Evolutionary conservation across 805 yeast species (phyloP).

Genomic region (Metschnikowia matae): DNA sequence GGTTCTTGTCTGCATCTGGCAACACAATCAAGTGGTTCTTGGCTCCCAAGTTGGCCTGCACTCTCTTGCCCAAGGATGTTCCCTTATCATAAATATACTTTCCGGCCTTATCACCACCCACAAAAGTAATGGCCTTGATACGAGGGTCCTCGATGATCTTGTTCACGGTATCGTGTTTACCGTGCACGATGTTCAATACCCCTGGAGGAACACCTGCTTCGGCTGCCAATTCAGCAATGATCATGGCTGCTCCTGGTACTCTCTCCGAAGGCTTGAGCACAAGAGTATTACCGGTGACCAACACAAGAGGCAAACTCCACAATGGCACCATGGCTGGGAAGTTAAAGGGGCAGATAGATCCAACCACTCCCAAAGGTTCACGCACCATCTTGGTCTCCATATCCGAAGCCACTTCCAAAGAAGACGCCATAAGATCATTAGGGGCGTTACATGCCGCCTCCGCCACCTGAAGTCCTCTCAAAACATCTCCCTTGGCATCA

Average conservation of each 20-base stretch:
- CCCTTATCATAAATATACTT: constrained; percentile 66
- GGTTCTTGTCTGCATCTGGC: constrained; percentile 67
- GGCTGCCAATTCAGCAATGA: constrained; percentile 64
- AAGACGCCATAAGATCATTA: constrained; percentile 57
- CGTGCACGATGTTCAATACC: constrained; percentile 68
- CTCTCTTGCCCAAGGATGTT: constrained; percentile 65
- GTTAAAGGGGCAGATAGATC: constrained; percentile 76
- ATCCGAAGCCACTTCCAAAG: constrained; percentile 63
- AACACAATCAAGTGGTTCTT: constrained; percentile 71
- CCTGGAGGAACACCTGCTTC: constrained; percentile 78
- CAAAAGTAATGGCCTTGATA: constrained; percentile 73
- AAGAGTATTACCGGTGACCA: constrained; percentile 71
- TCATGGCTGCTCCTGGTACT: constrained; percentile 78
- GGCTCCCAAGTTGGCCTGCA: constrained; percentile 75
- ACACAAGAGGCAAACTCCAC: constrained; percentile 60
- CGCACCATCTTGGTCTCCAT: constrained; percentile 78
- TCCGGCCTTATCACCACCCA: constrained; percentile 78
- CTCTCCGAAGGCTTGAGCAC: constrained; percentile 58
- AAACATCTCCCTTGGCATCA: constrained; percentile 71
- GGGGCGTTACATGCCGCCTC: constrained; percentile 69
- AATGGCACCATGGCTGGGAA: constrained; percentile 80
- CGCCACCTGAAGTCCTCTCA: constrained; percentile 74
- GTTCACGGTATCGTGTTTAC: constrained; percentile 68
- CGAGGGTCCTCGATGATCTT: constrained; percentile 67
- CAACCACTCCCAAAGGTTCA: constrained; percentile 72